phyloP scores from a whole-genome alignment of 768 basidiomycete genomes.

The Kwoniella newhampshirensis region DNA sequence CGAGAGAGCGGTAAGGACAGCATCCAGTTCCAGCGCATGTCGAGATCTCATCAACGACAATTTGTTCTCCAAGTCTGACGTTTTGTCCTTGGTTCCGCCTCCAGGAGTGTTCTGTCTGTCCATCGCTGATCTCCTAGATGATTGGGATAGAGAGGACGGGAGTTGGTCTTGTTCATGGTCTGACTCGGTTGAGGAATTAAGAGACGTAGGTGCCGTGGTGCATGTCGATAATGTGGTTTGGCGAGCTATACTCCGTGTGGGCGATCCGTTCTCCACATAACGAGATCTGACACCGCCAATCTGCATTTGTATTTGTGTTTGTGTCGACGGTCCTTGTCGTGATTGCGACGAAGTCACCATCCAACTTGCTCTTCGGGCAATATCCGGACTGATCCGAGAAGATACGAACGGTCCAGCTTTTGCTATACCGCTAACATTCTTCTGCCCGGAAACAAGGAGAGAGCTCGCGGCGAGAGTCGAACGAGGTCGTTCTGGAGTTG shows the following conservation, averaged over 20 bases:
- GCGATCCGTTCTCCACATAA: constrained; percentile 3
- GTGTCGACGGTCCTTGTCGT: too few relatives aligned
- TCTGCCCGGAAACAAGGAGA: too few relatives aligned
- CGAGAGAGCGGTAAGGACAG: constrained; percentile 17
- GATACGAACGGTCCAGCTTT: constrained; percentile 14
- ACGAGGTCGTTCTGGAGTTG: too few relatives aligned
- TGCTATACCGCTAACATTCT: too few relatives aligned
- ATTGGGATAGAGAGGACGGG: too few relatives aligned
- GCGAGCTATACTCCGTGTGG: constrained; percentile 7
- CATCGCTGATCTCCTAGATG: too few relatives aligned
- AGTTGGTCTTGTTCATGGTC: constrained; percentile 4
- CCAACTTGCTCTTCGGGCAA: constrained; percentile 25
- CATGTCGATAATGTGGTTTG: constrained; percentile 5
- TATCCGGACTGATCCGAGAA: constrained; percentile 20
- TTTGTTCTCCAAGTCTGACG: constrained; percentile 6
- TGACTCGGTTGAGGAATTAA: constrained; percentile 6
- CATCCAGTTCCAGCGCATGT: constrained; percentile 26
- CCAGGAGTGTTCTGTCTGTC: too few relatives aligned
- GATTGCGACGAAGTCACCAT: background rate
- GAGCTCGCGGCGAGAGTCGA: too few relatives aligned
- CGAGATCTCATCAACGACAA: constrained; percentile 5
- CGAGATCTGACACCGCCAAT: too few relatives aligned
- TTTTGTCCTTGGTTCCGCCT: background rate
- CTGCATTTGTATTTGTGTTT: too few relatives aligned
- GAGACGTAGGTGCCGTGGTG: constrained; percentile 12